Conservation (phyloP, 176 grass and related monocot genomes). For the Paspalum vaginatum region DNA sequence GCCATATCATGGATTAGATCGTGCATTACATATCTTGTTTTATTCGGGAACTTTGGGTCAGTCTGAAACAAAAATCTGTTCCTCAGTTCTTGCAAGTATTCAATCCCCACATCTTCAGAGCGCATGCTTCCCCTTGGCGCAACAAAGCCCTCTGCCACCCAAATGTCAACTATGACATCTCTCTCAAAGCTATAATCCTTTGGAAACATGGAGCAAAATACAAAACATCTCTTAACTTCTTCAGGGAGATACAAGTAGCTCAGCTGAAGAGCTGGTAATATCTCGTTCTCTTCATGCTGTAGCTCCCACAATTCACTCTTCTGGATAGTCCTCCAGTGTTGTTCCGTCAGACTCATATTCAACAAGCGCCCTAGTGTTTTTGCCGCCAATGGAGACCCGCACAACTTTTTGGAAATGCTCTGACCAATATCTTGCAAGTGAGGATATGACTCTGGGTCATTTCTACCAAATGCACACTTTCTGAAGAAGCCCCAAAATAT, state of each 20-base stretch:
- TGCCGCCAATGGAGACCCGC: slow-evolving; percentile 39
- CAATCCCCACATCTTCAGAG: slow-evolving; percentile 12
- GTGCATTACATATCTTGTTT: slow-evolving; percentile 30
- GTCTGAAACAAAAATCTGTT: slow-evolving; percentile 33
- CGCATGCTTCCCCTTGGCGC: neutral
- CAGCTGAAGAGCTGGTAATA: slow-evolving; percentile 44
- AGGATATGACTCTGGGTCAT: neutral
- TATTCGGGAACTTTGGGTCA: neutral
- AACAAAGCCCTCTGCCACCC: slow-evolving; percentile 24
- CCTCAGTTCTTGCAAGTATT: neutral
- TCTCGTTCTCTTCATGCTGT: slow-evolving; percentile 11
- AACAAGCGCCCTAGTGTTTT: slow-evolving; percentile 46
- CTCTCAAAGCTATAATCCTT: slow-evolving; percentile 31
- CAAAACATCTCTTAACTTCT: slow-evolving; percentile 45
- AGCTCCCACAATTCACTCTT: slow-evolving; percentile 42
- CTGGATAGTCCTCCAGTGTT: slow-evolving; percentile 29
- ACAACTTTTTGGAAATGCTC: slow-evolving; percentile 5
- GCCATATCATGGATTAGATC: slow-evolving; percentile 53
- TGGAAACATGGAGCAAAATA: slow-evolving; percentile 37
- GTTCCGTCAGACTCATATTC: neutral
- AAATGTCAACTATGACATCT: neutral
- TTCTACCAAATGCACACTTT: slow-evolving; percentile 22
- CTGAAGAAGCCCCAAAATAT: slow-evolving; percentile 21
- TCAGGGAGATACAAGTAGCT: slow-evolving; percentile 51
- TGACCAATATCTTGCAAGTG: slow-evolving; percentile 22